These are phyloP conservation scores for Suhomyces pyralidae DNA, from an alignment of 805 yeast species.

Conservation along the genomic window DNA sequence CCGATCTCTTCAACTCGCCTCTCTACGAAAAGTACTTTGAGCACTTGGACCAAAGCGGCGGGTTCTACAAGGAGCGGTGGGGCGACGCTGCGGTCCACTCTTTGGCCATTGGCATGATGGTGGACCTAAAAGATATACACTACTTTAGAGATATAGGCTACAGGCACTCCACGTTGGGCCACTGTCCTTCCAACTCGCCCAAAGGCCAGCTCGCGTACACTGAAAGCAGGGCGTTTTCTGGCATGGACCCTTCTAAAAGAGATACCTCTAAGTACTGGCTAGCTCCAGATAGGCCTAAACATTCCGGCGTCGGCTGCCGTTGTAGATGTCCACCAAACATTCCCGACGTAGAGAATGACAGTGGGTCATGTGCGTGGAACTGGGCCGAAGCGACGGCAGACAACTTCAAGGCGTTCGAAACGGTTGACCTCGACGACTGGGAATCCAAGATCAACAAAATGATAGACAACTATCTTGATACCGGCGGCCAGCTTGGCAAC, in stretches of 20 bases:
- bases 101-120: constrained; percentile 73
- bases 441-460: constrained; percentile 14
- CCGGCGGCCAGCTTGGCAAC: constrained; percentile 11
- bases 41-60: constrained; percentile 67
- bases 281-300: constrained; percentile 28
- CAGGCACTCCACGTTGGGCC: constrained; percentile 73
- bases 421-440: constrained; percentile 15
- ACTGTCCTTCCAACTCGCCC: constrained; percentile 70
- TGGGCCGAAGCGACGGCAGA: constrained; percentile 19
- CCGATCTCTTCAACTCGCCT: constrained; percentile 67
- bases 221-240: constrained; percentile 4
- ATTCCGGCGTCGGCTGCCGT: constrained; percentile 73
- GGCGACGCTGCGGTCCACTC: constrained; percentile 97
- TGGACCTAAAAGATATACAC: constrained; percentile 70
- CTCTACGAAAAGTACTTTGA: constrained; percentile 66
- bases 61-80: constrained; percentile 92
- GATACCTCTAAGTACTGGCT: constrained; percentile 29
- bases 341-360: constrained; percentile 18
- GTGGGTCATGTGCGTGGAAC: constrained; percentile 15
- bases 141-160: constrained; percentile 94
- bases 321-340: constrained; percentile 65
- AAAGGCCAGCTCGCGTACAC: constrained; percentile 47
- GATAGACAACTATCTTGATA: constrained; percentile 7
- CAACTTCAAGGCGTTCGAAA: constrained; percentile 8
- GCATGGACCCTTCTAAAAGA: constrained; percentile 28